Conservation (phyloP, 2,329 filamentous ascomycete species). For the Didymella arachidicola region DNA sequence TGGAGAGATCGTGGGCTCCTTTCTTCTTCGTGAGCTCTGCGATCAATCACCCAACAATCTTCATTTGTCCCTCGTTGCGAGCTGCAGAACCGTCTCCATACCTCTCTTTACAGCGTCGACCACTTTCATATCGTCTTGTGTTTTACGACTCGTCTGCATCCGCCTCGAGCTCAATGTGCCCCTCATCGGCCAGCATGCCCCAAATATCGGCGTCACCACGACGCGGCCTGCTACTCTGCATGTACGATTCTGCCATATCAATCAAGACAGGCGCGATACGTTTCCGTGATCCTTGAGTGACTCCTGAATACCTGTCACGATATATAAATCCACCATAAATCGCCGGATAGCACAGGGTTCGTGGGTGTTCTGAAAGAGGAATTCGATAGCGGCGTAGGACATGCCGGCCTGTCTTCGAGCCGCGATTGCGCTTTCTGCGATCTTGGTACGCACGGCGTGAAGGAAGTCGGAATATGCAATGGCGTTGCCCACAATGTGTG, state of each 20-base stretch:
- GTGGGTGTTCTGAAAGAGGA: slow-evolving; percentile 5
- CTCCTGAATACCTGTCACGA: background rate
- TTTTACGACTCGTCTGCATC: background rate
- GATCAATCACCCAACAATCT: background rate
- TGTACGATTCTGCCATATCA: slow-evolving; percentile 1
- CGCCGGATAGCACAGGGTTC: slow-evolving; percentile 1
- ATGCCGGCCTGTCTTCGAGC: background rate
- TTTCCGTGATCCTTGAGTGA: background rate
- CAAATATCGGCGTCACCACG: background rate
- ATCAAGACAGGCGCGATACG: slow-evolving; percentile 4
- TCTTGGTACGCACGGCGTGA: slow-evolving; percentile 1
- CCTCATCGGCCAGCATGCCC: slow-evolving; percentile 1
- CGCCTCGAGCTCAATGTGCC: background rate
- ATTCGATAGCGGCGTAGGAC: slow-evolving; percentile 1
- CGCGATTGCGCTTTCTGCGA: background rate
- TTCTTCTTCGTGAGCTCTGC: background rate
- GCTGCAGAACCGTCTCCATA: background rate
- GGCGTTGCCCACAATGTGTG: slow-evolving; percentile 4
- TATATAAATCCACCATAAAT: slow-evolving; percentile 5
- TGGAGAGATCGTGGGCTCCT: background rate
- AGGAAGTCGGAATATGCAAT: background rate
- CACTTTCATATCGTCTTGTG: background rate
- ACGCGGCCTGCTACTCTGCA: slow-evolving; percentile 5
- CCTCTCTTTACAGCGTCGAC: too few relatives aligned
- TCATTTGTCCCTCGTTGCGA: background rate